Conservation (phyloP, 805 yeast genomes). For the Candida ulmi region DNA sequence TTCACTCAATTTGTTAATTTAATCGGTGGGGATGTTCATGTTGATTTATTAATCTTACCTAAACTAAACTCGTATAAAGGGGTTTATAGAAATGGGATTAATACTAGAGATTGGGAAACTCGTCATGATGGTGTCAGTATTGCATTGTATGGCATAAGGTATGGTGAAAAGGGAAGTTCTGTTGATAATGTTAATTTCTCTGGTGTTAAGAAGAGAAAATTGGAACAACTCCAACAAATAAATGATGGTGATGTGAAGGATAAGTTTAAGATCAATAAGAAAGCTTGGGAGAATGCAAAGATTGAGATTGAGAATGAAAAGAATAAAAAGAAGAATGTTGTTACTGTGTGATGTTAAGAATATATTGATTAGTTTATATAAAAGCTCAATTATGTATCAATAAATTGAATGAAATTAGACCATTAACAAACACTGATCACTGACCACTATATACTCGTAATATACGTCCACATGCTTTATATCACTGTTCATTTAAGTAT, state of each 20-base stretch:
- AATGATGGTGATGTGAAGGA: constrained; percentile 6
- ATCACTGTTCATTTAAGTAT: too few relatives aligned
- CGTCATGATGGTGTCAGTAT: constrained; percentile 78
- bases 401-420: too few relatives aligned
- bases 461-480: too few relatives aligned
- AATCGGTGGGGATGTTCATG: constrained; percentile 29
- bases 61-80: constrained; percentile 61
- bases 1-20: constrained; percentile 21
- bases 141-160: constrained; percentile 43
- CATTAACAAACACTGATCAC: too few relatives aligned
- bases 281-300: constrained; percentile 1
- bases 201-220: constrained; percentile 18
- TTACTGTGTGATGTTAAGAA: neutral
- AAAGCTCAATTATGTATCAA: too few relatives aligned
- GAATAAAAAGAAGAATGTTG: constrained; percentile 8
- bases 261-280: neutral
- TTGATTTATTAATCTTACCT: constrained; percentile 53
- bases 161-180: constrained; percentile 25
- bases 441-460: too few relatives aligned
- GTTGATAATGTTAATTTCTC: constrained; percentile 14
- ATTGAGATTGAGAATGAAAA: constrained; percentile 3
- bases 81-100: constrained; percentile 58
- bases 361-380: too few relatives aligned
- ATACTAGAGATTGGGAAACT: constrained; percentile 68
- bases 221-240: constrained; percentile 10